Evolutionary conservation across 148 eudicot species (phyloP).

Genomic region (Rhododendron ovatum): DNA sequence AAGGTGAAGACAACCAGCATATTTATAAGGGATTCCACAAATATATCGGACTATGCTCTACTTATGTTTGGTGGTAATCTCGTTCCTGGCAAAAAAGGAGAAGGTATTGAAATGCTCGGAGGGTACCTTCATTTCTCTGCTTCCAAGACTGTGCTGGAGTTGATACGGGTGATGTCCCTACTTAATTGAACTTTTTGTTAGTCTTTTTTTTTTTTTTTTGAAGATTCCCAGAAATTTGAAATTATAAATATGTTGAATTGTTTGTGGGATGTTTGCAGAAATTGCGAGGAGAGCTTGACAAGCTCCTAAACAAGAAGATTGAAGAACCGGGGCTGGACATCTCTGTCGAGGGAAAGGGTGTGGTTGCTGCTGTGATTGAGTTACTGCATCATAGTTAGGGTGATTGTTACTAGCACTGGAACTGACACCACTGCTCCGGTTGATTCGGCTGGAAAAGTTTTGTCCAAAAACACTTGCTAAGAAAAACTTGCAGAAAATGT

Average conservation of each 20-base stretch:
- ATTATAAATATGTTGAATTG: not conserved
- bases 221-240: not conserved
- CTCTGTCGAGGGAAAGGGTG: slow-evolving; percentile 72
- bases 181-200: not conserved
- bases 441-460: not conserved
- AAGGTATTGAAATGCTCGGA: slow-evolving; percentile 97
- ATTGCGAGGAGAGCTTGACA: slow-evolving; percentile 89
- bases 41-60: slow-evolving; percentile 91
- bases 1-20: slow-evolving; percentile 86
- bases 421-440: not conserved
- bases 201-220: not conserved
- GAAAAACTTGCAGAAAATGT: not conserved
- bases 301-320: slow-evolving; percentile 80
- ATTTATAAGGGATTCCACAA: slow-evolving; percentile 79
- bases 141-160: slow-evolving; percentile 74
- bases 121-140: slow-evolving; percentile 98
- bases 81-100: slow-evolving; percentile 71
- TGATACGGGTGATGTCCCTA: slow-evolving; percentile 58
- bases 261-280: slow-evolving; percentile 41
- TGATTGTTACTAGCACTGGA: not conserved
- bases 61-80: slow-evolving; percentile 98
- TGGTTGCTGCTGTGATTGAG: slow-evolving; percentile 87
- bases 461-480: not conserved
- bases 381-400: slow-evolving; percentile 67
- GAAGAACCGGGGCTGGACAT: slow-evolving; percentile 81